A percentile compares a stretch with the other conserved stretches of the same genome.
Conservation (phyloP, 2,329 filamentous ascomycete genomes). For the Pseudogymnoascus sp. region DNA sequence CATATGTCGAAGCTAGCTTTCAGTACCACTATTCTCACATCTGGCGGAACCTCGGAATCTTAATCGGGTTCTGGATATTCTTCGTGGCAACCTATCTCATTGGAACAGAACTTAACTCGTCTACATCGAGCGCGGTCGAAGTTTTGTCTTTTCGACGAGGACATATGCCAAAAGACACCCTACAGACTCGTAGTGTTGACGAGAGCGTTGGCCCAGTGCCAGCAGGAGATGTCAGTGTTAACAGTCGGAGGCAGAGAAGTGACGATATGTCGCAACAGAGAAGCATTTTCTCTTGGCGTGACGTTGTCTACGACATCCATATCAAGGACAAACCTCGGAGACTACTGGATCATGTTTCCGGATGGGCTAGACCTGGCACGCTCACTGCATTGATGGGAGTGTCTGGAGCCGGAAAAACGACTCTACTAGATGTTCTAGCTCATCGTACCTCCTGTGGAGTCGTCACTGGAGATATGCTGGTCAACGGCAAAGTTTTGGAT, state of each 20-base stretch:
- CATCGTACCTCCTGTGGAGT: conserved; percentile 84
- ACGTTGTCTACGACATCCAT: conserved; percentile 62
- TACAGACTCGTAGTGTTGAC: conserved; percentile 25
- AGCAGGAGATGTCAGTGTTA: conserved; percentile 8
- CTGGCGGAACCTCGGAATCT: conserved; percentile 56
- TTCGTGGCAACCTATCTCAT: conserved; percentile 53
- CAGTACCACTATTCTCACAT: conserved; percentile 46
- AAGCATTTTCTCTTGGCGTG: conserved; percentile 64
- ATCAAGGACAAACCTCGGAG: conserved; percentile 55
- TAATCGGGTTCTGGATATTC: conserved; percentile 58
- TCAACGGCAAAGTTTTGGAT: conserved; percentile 61
- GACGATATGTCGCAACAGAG: conserved; percentile 48
- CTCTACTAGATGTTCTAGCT: conserved; percentile 76
- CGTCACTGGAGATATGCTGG: conserved; percentile 73
- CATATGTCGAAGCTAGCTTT: conserved; percentile 50
- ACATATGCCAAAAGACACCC: conserved; percentile 39
- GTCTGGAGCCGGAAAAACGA: conserved; percentile 79
- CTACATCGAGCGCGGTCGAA: conserved; percentile 67
- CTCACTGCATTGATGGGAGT: conserved; percentile 57
- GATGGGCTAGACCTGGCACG: conserved; percentile 69
- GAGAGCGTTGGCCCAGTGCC: neutral
- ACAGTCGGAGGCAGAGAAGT: conserved; percentile 41
- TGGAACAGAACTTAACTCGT: conserved; percentile 52
- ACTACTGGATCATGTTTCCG: conserved; percentile 73
- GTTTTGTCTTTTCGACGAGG: conserved; percentile 66